Percentiles rank a stretch among this genome's conserved stretches.
These are phyloP conservation scores for Azolla pinnata DNA, from an alignment of 75 land plant species.

Conservation along the genomic window DNA sequence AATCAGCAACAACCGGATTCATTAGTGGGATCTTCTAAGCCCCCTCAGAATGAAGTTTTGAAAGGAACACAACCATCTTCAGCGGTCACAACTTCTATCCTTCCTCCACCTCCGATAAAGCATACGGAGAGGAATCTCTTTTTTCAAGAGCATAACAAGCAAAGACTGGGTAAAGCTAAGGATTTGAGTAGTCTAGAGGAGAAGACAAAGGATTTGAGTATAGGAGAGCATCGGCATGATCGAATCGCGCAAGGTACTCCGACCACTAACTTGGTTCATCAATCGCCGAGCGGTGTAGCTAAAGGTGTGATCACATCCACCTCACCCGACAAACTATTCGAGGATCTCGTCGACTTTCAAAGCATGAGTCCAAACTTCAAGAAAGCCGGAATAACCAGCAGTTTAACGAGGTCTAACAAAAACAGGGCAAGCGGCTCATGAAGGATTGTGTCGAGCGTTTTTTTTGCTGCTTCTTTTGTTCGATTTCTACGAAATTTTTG, in stretches of 20 bases:
- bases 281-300: too few relatives aligned
- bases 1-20: too few relatives aligned
- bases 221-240: slow-evolving; percentile 8
- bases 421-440: slow-evolving; percentile 1
- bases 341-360: slow-evolving; percentile 27
- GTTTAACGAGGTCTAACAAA: background rate
- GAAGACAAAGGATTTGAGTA: background rate
- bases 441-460: too few relatives aligned
- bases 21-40: too few relatives aligned
- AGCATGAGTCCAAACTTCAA: slow-evolving; percentile 19
- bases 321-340: slow-evolving; percentile 24
- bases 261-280: too few relatives aligned
- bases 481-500: too few relatives aligned
- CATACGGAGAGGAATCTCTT: slow-evolving; percentile 18
- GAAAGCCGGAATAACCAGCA: slow-evolving; percentile 10
- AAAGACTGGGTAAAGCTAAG: too few relatives aligned
- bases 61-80: too few relatives aligned
- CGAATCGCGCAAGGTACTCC: too few relatives aligned
- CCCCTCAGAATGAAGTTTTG: too few relatives aligned
- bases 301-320: slow-evolving; percentile 3
- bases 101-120: slow-evolving; percentile 20
- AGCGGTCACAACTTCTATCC: background rate
- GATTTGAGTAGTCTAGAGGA: too few relatives aligned
- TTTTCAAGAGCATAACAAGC: slow-evolving; percentile 18
- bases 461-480: too few relatives aligned